These are phyloP conservation scores for Sphenostylis stenocarpa DNA, from an alignment of 306 rosid species.

Conservation along the genomic window DNA sequence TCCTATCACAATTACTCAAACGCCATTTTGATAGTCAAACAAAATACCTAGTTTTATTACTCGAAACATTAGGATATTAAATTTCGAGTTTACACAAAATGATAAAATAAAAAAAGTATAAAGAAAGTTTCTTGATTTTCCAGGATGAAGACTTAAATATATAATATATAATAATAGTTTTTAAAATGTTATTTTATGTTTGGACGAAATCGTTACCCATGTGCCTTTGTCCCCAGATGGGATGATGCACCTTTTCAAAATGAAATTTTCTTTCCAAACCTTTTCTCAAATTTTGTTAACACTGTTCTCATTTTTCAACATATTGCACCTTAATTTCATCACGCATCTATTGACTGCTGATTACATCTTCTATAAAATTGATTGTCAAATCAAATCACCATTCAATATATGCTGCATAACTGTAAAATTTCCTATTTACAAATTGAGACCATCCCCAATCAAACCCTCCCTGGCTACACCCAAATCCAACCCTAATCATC, in stretches of 20 bases:
- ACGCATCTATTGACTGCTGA: background rate
- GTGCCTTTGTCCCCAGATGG: background rate
- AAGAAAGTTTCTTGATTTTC: background rate
- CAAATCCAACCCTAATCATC: slow-evolving; percentile 31
- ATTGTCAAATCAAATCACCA: slow-evolving; percentile 18
- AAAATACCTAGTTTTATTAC: background rate
- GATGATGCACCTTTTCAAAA: background rate
- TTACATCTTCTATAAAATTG: background rate
- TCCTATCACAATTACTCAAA: background rate
- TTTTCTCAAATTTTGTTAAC: background rate
- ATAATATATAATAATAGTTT: background rate
- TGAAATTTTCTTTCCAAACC: background rate
- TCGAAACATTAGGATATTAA: background rate
- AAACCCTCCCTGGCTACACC: slow-evolving; percentile 14
- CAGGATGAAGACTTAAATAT: background rate
- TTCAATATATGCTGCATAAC: slow-evolving; percentile 11
- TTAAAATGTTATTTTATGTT: background rate
- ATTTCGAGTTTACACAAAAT: background rate
- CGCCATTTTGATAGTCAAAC: background rate
- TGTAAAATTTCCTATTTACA: slow-evolving; percentile 35
- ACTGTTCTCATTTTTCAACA: background rate
- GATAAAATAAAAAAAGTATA: background rate
- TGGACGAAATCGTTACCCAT: background rate
- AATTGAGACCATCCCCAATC: slow-evolving; percentile 36
- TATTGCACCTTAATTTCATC: background rate